phyloP scores from a whole-genome alignment of 2,329 filamentous ascomycete species.

The Microcera coccophila region DNA sequence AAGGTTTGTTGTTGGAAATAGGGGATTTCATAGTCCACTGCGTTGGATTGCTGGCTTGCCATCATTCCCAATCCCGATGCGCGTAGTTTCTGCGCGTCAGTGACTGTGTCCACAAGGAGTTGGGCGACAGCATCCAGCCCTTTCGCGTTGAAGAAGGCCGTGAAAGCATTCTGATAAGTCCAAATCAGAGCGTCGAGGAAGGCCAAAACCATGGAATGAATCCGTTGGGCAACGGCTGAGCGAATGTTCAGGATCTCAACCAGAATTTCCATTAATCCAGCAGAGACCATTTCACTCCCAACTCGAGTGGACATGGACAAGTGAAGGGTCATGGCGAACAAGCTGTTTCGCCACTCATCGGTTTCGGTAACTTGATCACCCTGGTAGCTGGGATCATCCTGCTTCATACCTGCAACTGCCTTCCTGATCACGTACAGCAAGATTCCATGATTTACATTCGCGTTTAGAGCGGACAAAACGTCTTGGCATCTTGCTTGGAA shows the following conservation, averaged over 20 bases:
- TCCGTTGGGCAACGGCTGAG: conserved; percentile 75
- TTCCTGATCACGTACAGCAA: conserved; percentile 90
- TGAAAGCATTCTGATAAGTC: conserved; percentile 78
- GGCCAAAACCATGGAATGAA: conserved; percentile 76
- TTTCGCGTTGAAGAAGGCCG: conserved; percentile 73
- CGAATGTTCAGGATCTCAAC: conserved; percentile 83
- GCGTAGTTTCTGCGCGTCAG: conserved; percentile 63
- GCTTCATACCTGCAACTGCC: conserved; percentile 75
- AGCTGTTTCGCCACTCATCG: conserved; percentile 84
- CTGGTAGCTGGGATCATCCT: conserved; percentile 49
- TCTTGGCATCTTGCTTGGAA: conserved; percentile 74
- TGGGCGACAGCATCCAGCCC: conserved; percentile 90
- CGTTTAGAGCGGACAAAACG: conserved; percentile 84
- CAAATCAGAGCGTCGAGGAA: conserved; percentile 89
- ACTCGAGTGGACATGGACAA: conserved; percentile 72
- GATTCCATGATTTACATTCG: conserved; percentile 94
- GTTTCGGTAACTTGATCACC: conserved; percentile 61
- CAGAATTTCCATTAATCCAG: conserved; percentile 84
- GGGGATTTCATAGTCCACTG: conserved; percentile 89
- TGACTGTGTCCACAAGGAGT: conserved; percentile 75
- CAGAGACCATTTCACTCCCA: conserved; percentile 79
- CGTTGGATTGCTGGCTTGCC: conserved; percentile 64
- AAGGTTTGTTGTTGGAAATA: conserved; percentile 92
- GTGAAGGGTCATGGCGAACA: conserved; percentile 83
- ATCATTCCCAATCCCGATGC: conserved; percentile 68